These are phyloP conservation scores for Colletotrichum chrysophilum DNA, from an alignment of 2,329 filamentous ascomycete species.

Conservation along the genomic window DNA sequence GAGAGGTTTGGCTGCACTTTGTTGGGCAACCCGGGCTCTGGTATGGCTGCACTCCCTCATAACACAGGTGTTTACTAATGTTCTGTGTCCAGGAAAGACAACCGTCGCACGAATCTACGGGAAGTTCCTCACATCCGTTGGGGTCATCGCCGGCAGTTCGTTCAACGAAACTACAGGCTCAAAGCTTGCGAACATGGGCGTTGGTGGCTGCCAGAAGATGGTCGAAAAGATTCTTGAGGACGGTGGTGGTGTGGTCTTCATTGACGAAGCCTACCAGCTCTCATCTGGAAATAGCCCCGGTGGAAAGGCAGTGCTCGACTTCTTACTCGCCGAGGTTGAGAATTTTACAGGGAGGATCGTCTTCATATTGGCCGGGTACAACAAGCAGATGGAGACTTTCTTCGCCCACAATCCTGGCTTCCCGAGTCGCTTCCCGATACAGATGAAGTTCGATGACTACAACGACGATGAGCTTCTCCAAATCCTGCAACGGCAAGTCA, in stretches of 20 bases:
- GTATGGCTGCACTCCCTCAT: conserved; percentile 38
- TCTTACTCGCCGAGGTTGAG: conserved; percentile 74
- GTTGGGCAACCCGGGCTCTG: conserved; percentile 78
- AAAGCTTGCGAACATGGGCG: conserved; percentile 66
- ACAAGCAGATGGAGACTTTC: conserved; percentile 77
- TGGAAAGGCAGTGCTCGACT: conserved; percentile 71
- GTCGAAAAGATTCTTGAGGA: conserved; percentile 52
- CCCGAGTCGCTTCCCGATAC: conserved; percentile 69
- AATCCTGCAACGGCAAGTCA: conserved; percentile 63
- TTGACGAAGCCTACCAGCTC: conserved; percentile 82
- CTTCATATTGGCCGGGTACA: conserved; percentile 77
- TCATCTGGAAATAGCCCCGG: conserved; percentile 61
- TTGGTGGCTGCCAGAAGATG: conserved; percentile 60
- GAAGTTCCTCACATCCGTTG: conserved; percentile 65
- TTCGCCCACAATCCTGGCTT: conserved; percentile 77
- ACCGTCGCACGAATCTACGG: conserved; percentile 76
- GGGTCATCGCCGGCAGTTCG: conserved; percentile 62
- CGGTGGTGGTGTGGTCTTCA: conserved; percentile 74
- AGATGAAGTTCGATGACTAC: conserved; percentile 74
- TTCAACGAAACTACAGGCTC: conserved; percentile 76
- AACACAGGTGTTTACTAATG: background rate
- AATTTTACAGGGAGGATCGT: conserved; percentile 72
- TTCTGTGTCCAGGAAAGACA: background rate
- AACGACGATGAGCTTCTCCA: conserved; percentile 65
- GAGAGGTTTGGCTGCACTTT: conserved; percentile 69